Conservation (phyloP, 139 green algal species). For the Auxenochlorella pyrenoidosa region DNA sequence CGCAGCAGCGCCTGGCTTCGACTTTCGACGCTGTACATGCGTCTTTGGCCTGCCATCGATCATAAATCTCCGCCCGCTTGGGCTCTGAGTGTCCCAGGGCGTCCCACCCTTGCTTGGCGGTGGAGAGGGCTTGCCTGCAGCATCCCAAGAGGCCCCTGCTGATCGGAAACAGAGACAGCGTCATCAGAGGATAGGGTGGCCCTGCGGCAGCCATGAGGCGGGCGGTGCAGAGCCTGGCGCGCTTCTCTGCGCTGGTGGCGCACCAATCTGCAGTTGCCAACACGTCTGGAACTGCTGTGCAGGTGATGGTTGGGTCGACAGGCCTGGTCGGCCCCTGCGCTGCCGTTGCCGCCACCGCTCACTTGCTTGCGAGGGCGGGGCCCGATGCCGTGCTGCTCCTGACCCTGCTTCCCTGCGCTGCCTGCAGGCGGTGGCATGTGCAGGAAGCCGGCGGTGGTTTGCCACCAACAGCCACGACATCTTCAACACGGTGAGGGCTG, state of each 20-base stretch:
- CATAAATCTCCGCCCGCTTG: too few relatives aligned
- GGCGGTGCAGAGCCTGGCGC: slow-evolving; percentile 6
- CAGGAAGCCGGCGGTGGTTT: slow-evolving; percentile 52
- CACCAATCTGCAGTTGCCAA: slow-evolving; percentile 21
- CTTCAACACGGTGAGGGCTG: slow-evolving; percentile 81
- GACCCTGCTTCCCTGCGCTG: background rate
- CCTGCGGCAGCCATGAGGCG: slow-evolving; percentile 23
- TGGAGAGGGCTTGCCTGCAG: too few relatives aligned
- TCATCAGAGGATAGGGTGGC: too few relatives aligned
- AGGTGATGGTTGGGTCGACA: slow-evolving; percentile 3
- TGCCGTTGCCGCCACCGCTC: background rate
- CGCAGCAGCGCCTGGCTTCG: too few relatives aligned
- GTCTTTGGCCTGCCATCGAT: too few relatives aligned
- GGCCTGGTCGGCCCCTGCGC: background rate
- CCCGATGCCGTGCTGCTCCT: background rate
- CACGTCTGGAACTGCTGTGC: slow-evolving; percentile 21
- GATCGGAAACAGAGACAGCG: too few relatives aligned
- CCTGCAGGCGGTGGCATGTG: background rate
- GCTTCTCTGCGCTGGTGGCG: slow-evolving; percentile 17
- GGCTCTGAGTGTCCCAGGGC: too few relatives aligned
- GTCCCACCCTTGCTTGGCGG: too few relatives aligned
- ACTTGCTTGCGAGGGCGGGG: background rate
- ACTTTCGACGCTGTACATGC: too few relatives aligned
- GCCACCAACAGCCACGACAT: slow-evolving; percentile 93
- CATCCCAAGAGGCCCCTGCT: too few relatives aligned